Conservation (phyloP, 1,284 basidiomycete species). For the Ceratobasidium sp. region DNA sequence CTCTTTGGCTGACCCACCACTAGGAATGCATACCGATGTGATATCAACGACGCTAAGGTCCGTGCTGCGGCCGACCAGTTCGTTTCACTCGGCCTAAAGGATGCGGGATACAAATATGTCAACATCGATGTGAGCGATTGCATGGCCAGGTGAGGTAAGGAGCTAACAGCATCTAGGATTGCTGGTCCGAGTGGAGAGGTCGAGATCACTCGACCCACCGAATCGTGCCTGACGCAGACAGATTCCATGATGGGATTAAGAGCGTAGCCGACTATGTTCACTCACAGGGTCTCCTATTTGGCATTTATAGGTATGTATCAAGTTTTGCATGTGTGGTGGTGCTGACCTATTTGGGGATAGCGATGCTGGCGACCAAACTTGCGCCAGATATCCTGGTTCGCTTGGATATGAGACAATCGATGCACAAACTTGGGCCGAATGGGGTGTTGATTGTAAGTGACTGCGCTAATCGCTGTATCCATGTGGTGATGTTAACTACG, state of each 20-base stretch:
- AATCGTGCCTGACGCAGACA: slow-evolving; percentile 63
- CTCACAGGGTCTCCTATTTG: slow-evolving; percentile 63
- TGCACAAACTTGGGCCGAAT: slow-evolving; percentile 63
- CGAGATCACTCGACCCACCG: slow-evolving; percentile 59
- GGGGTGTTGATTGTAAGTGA: slow-evolving; percentile 64
- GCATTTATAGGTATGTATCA: slow-evolving; percentile 61
- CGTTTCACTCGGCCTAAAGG: slow-evolving; percentile 61
- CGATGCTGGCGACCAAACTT: slow-evolving; percentile 66
- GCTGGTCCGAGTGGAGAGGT: slow-evolving; percentile 59
- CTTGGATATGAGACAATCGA: slow-evolving; percentile 62
- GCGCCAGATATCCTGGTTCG: slow-evolving; percentile 65
- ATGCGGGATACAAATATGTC: slow-evolving; percentile 65
- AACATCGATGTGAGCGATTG: slow-evolving; percentile 62
- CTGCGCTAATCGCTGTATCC: neutral
- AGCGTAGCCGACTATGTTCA: slow-evolving; percentile 62
- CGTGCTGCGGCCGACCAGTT: slow-evolving; percentile 63
- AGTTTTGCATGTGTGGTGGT: neutral
- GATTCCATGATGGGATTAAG: slow-evolving; percentile 66
- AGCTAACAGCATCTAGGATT: slow-evolving; percentile 57
- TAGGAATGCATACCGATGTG: slow-evolving; percentile 45
- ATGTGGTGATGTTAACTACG: neutral
- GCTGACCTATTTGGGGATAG: slow-evolving; percentile 51
- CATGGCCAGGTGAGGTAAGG: too few relatives aligned
- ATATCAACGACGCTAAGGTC: slow-evolving; percentile 62
- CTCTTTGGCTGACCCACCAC: slow-evolving; percentile 22